Evolutionary conservation across 1,284 basidiomycete species (phyloP), one percentile per base, ranked within the genome.

Genomic region (Spongiforma sp.): DNA sequence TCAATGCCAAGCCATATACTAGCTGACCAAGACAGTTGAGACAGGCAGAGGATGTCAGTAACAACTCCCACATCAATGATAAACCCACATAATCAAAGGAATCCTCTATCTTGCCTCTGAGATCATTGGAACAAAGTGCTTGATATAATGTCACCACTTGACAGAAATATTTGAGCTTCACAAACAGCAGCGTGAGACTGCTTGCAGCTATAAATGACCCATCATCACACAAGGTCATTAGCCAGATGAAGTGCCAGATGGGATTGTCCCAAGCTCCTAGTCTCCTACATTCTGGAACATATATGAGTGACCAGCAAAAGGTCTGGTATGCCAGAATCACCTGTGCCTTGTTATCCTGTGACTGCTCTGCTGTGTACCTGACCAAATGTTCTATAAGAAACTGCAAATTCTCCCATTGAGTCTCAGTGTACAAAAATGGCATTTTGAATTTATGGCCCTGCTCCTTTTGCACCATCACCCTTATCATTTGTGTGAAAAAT

Each of bases 161-260:
- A 1, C 60, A 68, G 53, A 69, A 69, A 54, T 67, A 66, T 5
- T 67, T 68, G 4, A 68, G 41, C 30, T 67, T 67, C 0, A 58
- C 63, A 0, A 68, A 55, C 10, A 62, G 4, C 0, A 46, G 67
- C 1, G 56, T 68, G 6, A 68, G 63, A 6, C 4, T 30, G 0
- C 34, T 26, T 0, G 56, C 59, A 0, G 62, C 32, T 15, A 68
- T 66, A 28, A 68, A 68, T 1, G 46, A 62, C 17, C 67, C 58
- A 11, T 68, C 56, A 1, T 62, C 19, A 0, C 28, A 46, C 1
- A 68, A 30, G 5, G 67, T 61, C 60, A 59, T 66, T 6, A 68
- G 28, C 67, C 64, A 68, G 21, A 68, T 66, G 34, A 28, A 62
- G 3, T 53, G 28, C 12, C 19, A 30, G 8, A 69, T 55, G 0